Evolutionary conservation across 208 protist genomes (phyloP).

Genomic region (Novymonas esmeraldas): DNA sequence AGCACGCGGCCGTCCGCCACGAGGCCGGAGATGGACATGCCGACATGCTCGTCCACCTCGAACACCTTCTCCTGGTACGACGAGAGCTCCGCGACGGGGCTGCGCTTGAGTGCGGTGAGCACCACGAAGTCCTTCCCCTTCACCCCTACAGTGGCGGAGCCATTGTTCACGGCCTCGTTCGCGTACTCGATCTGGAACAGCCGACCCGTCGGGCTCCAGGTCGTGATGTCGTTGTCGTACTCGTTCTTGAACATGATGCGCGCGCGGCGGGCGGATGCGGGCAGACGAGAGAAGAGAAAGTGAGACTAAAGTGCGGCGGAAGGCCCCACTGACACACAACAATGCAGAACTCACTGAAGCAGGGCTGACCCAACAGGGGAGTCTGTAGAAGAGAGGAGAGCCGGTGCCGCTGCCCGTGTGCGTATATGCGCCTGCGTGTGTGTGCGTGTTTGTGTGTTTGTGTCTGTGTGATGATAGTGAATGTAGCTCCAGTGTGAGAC

Average conservation of each 20-base stretch:
- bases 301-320: not conserved
- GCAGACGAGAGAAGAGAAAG: not conserved
- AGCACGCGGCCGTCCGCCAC: conserved; percentile 96
- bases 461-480: too few relatives aligned
- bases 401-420: not conserved
- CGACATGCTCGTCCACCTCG: conserved; percentile 98
- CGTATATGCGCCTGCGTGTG: not conserved
- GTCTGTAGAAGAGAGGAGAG: too few relatives aligned
- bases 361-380: too few relatives aligned
- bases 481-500: too few relatives aligned
- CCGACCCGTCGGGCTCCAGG: conserved; percentile 97
- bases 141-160: conserved; percentile 97
- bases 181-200: conserved; percentile 99
- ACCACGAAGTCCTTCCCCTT: conserved; percentile 96
- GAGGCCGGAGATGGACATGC: conserved; percentile 98
- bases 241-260: conserved; percentile 91
- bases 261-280: not conserved
- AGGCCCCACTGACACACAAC: too few relatives aligned
- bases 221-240: conserved; percentile 99
- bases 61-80: conserved; percentile 99
- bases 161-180: conserved; percentile 99
- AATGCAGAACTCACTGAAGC: too few relatives aligned
- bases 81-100: conserved; percentile 94
- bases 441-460: not conserved
- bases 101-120: conserved; percentile 94